Base-by-base conservation (phyloP, 2,329 filamentous ascomycete species). In the Pseudocercospora musae region DNA sequence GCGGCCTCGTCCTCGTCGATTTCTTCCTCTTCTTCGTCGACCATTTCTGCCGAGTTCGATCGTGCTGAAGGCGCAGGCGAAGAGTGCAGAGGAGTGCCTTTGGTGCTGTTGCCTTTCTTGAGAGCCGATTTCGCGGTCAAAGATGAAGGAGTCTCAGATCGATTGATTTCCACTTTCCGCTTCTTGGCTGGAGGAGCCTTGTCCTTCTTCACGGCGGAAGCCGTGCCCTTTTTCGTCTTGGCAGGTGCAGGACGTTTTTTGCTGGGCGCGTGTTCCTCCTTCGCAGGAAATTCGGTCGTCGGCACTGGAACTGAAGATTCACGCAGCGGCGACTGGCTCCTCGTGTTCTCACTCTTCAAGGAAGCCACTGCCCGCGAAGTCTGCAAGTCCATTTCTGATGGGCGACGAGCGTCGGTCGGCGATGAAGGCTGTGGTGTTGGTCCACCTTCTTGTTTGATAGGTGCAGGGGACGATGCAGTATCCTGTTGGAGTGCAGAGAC, bases 181-280 rank as follows among this genome's bases (percentile, higher is more conserved):
- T 78, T 81, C 70, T 81, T 81, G 29, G 74, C 58, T 1, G 78
- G 71, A 7, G 78, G 78, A 18, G 70, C 71, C 66, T 68, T 81
- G 66, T 80, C 71, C 58, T 79, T 81, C 68, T 80, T 80, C 3
- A 76, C 72, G 42, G 76, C 76, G 9, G 70, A 70, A 55, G 78
- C 80, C 3, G 77, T 81, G 46, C 76, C 80, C 63, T 82, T 82
- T 71, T 80, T 81, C 44, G 40, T 71, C 65, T 65, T 73, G 15
- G 67, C 62, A 2, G 79, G 77, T n/a, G 79, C 77, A 5, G 80
- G 75, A 3, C 80, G 76, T 68, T 82, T 82, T 62, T 78, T 79
- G 5, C 78, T 73, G 0, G 68, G 62, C 1, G 69, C 59, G 2
- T 71, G 49, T 27, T 61, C 49, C 9, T 77, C 78, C 33, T 66